Evolutionary conservation across 2,329 filamentous ascomycete genomes (phyloP), one percentile per base, ranked within the genome.

Genomic region (Macrophomina phaseolina): DNA sequence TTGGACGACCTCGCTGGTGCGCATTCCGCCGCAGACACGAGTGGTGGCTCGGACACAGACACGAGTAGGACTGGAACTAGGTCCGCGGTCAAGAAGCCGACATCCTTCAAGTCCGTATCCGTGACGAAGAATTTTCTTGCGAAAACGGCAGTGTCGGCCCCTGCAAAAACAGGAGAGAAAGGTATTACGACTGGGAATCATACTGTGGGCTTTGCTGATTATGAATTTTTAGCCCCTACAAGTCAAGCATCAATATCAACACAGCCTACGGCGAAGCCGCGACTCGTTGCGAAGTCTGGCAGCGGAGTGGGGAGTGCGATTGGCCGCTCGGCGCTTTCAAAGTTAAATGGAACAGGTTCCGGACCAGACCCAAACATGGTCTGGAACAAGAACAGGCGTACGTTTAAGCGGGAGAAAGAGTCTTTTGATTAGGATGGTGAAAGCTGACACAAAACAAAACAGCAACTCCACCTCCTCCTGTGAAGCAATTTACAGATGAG

Each of bases 301-400:
- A 87, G 84, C 70, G 86, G 84, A 53, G 78, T 87, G 52, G 83
- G 86, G 60, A 87, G 87, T 70, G 83, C 85, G 18, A 78, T 83
- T 12, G 84, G 73, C 45, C 86, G 85, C 67, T 71, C 82, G 30
- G 79, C 80, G 58, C 77, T 84, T 66, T 77, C 79, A 65, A 89
- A 88, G 73, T 86, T 87, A 68, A 85, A 86, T 62, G 89, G 89
- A 69, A 73, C 85, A 40, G 83, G 85, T 18, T 75, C 85, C 68
- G 88, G 87, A 32, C 90, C 91, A 14, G 91, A 94, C 77, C 85
- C 87, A 36, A 91, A 83, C 77, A 90, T 86, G 64, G 91, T 96
- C 48, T 96, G 92, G 92, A 96, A 95, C 81, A 94, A 93, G 80
- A 96, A 95, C 77, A 86, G 90, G 82, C 91, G 91, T 90, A 86